Percentiles rank a stretch among this genome's conserved stretches.
phyloP scores from a whole-genome alignment of 805 yeast species.

The Lipomyces orientalis region DNA sequence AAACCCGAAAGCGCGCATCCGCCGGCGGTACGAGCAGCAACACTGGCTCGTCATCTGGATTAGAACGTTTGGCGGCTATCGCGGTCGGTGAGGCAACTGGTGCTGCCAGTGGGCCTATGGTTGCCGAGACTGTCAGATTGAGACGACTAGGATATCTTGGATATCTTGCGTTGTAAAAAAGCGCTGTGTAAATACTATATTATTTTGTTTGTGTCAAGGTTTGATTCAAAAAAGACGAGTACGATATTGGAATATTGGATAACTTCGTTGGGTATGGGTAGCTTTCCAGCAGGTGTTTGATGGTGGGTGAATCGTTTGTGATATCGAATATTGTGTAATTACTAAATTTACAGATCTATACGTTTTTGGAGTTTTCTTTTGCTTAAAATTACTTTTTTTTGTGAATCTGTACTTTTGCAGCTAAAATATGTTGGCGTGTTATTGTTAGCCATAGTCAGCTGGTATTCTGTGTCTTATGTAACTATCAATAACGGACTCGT shows the following conservation, averaged over 20 bases:
- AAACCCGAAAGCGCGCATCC: not conserved
- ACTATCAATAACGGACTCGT: too few species aligned
- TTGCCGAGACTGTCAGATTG: slow-evolving; percentile 20
- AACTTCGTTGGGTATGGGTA: not conserved
- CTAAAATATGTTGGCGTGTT: too few species aligned
- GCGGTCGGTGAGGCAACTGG: slow-evolving; percentile 32
- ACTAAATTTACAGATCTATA: not conserved
- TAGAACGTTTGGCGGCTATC: slow-evolving; percentile 35
- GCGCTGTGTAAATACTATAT: not conserved
- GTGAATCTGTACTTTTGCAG: not conserved
- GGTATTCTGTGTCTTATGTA: too few species aligned
- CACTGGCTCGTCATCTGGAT: slow-evolving; percentile 18
- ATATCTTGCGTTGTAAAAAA: slow-evolving; percentile 8
- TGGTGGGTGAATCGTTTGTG: not conserved
- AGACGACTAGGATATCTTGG: slow-evolving; percentile 26
- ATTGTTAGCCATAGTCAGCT: too few species aligned
- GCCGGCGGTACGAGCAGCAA: not conserved
- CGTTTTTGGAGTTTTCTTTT: not conserved
- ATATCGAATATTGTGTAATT: not conserved
- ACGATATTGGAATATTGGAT: not conserved
- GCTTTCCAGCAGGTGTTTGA: not conserved
- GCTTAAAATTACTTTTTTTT: not conserved
- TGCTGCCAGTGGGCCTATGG: slow-evolving; percentile 8
- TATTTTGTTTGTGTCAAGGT: not conserved
- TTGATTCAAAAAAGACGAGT: not conserved